Evolutionary conservation across 139 green algal genomes (phyloP), one percentile per base, ranked within the genome.

Genomic region (Tetradesmus obliquus): DNA sequence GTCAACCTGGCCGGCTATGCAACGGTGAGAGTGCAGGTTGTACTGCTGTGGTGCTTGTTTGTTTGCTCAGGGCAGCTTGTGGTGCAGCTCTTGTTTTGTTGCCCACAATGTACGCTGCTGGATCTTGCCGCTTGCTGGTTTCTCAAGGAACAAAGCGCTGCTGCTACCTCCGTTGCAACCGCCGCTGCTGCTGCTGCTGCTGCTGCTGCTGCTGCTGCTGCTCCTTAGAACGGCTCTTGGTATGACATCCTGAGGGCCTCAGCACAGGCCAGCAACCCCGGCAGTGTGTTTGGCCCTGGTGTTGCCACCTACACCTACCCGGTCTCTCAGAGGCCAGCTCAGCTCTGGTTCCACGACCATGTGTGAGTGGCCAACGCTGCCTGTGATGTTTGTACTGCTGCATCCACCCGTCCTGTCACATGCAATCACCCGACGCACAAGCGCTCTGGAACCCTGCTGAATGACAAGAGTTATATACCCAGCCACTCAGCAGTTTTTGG

Each of bases 271-370:
- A 17, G 12, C 32, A 10, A 55, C 79, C 17, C 79, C 32, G 19
- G 32, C 7, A 19, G 17, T 19, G 45, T 60, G 20, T 84, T 8
- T n/a, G 15, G 12, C 7, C 12, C 32, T 55, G 79, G 79, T 8
- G 12, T 0, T 54, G 32, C 79, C 19, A 84, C 32, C 19, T 84
- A 22, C 79, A 84, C n/a, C 7, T 84, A 84, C n/a, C 79, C 79
- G 17, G 55, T 55, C 22, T 57, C 32, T 17, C 79, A 84, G 45
- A 17, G 45, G 20, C n/a, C 79, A 17, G 55, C 79, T 9, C 32
- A 55, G 32, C 79, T 84, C 7, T 84, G 79, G 79, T 84, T 57
- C 45, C 79, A 84, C n/a, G 79, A 57, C 79, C 79, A 84, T 57
- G 45, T 57, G 79, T 82, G n/a, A 82, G 74, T 82, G 74, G 32